phyloP scores from a whole-genome alignment of 2,329 filamentous ascomycete genomes.

The Blastomyces gilchristii region DNA sequence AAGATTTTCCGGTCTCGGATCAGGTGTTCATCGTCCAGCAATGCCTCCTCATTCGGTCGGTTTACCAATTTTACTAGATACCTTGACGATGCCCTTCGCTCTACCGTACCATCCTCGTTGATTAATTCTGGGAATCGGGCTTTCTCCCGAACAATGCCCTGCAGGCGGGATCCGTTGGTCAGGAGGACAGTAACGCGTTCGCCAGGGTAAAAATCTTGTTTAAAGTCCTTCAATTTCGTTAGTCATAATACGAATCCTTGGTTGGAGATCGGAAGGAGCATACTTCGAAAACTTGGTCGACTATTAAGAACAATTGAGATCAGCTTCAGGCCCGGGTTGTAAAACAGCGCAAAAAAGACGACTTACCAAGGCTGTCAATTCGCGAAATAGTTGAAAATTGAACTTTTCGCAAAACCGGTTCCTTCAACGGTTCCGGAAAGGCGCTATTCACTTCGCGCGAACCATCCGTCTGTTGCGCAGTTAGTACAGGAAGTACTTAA shows the following conservation, averaged over 20 bases:
- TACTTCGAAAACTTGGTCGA: constrained; percentile 44
- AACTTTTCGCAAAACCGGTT: constrained; percentile 78
- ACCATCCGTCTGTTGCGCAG: constrained; percentile 52
- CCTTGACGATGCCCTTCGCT: constrained; percentile 58
- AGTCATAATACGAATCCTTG: constrained; percentile 13
- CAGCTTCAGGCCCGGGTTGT: neutral
- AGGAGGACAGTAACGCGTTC: constrained; percentile 69
- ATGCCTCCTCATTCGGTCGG: constrained; percentile 57
- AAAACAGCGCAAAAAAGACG: neutral
- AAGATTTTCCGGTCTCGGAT: constrained; percentile 82
- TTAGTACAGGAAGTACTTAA: constrained; percentile 18
- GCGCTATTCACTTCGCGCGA: constrained; percentile 81
- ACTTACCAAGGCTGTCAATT: constrained; percentile 66
- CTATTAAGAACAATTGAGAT: constrained; percentile 19
- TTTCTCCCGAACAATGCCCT: constrained; percentile 75
- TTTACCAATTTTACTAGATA: constrained; percentile 71
- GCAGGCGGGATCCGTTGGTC: constrained; percentile 56
- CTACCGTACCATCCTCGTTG: constrained; percentile 57
- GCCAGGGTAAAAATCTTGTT: constrained; percentile 80
- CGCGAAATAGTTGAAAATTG: constrained; percentile 84
- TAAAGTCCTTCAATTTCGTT: constrained; percentile 52
- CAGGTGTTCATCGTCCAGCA: constrained; percentile 73
- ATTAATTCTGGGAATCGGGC: constrained; percentile 56
- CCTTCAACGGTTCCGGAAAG: constrained; percentile 84
- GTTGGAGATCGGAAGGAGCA: constrained; percentile 13